phyloP scores from a whole-genome alignment of 441 rosid species.

The Erodium chrysanthum region DNA sequence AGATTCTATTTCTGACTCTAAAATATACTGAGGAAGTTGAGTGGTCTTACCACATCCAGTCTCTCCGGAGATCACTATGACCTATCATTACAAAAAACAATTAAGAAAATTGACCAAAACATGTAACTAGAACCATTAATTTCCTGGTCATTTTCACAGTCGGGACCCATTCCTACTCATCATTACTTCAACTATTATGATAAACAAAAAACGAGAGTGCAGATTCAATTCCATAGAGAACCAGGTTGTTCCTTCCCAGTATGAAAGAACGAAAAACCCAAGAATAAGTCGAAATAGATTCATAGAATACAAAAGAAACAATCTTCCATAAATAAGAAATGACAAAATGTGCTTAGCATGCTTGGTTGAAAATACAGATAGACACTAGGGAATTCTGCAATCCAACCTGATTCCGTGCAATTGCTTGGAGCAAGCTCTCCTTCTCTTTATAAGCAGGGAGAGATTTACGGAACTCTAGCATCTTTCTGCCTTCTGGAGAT shows the following conservation, averaged over 20 bases:
- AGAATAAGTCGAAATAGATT: not conserved
- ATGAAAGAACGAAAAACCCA: not conserved
- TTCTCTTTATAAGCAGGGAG: slow-evolving; percentile 85
- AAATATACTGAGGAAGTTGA: slow-evolving; percentile 87
- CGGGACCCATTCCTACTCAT: not conserved
- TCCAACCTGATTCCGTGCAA: slow-evolving; percentile 87
- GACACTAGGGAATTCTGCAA: not conserved
- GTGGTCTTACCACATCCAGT: slow-evolving; percentile 99
- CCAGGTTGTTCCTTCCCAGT: not conserved
- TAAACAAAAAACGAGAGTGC: not conserved
- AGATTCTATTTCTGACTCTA: slow-evolving; percentile 95
- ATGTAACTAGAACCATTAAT: not conserved
- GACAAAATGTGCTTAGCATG: not conserved
- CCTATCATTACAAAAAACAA: slow-evolving; percentile 35
- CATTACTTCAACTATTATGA: not conserved
- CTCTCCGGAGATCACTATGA: slow-evolving; percentile 91
- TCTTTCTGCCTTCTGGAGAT: slow-evolving; percentile 78
- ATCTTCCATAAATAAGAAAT: not conserved
- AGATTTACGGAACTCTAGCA: slow-evolving; percentile 72
- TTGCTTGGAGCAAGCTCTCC: slow-evolving; percentile 87
- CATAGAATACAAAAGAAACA: not conserved
- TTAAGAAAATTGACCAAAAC: slow-evolving; percentile 5
- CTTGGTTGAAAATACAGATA: not conserved
- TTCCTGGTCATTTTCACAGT: not conserved
- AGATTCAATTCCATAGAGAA: not conserved